These are phyloP conservation scores for Monilinia aucupariae DNA, from an alignment of 2,329 filamentous ascomycete species.

Conservation along the genomic window DNA sequence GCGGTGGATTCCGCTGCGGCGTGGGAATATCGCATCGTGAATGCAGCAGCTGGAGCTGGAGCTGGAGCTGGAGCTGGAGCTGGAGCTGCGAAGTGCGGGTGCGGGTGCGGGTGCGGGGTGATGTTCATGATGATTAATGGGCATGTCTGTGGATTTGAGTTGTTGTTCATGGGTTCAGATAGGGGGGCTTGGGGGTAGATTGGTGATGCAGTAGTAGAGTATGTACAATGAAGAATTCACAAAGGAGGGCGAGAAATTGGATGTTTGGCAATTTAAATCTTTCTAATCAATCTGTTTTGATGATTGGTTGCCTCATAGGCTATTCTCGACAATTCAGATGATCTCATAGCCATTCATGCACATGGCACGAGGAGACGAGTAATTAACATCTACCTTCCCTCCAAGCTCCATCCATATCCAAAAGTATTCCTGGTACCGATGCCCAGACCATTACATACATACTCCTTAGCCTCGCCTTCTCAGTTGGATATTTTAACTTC, in stretches of 20 bases:
- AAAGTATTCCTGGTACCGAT: no score
- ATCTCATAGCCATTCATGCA: no score
- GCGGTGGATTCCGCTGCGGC: conserved; percentile 10
- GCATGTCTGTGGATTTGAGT: neutral
- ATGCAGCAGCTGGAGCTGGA: conserved; percentile 16
- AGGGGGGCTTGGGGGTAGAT: neutral
- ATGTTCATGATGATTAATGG: conserved; percentile 9
- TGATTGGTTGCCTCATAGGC: neutral
- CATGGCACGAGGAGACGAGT: neutral
- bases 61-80: conserved; percentile 13
- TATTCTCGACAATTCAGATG: neutral
- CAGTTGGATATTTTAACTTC: no score
- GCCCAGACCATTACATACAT: no score
- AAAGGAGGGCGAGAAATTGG: neutral
- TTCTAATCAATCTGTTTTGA: neutral
- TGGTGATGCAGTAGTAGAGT: neutral
- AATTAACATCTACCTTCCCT: neutral
- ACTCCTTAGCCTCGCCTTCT: no score
- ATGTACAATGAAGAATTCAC: neutral
- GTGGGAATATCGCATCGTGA: conserved; percentile 13
- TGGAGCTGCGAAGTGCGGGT: neutral
- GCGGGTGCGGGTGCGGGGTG: neutral
- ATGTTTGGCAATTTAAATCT: neutral
- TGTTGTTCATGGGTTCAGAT: neutral
- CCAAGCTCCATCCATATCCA: neutral